These are phyloP conservation scores for Albophoma yamanashiensis DNA, from an alignment of 2,329 filamentous ascomycete species.

Conservation along the genomic window DNA sequence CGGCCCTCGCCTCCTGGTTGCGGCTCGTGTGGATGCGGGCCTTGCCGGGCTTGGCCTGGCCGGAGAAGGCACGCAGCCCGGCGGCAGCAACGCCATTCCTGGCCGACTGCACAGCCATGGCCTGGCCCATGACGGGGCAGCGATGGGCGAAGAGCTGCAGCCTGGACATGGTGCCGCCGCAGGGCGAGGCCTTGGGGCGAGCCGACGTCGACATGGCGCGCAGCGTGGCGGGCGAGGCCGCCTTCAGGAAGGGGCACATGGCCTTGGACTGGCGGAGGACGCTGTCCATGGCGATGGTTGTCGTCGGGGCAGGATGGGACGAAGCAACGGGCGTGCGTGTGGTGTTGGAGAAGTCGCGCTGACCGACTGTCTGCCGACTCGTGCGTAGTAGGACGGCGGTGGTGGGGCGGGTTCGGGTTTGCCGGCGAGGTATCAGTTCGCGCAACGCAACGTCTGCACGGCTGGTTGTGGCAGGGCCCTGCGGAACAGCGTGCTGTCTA, in stretches of 20 bases:
- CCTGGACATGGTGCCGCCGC: conserved; percentile 93
- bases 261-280: conserved; percentile 90
- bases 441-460: not conserved
- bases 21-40: conserved; percentile 75
- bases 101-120: conserved; percentile 74
- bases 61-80: conserved; percentile 39
- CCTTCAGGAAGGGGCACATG: conserved; percentile 96
- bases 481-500: not conserved
- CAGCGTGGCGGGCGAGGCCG: conserved; percentile 82
- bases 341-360: not conserved
- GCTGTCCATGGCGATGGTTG: conserved; percentile 68
- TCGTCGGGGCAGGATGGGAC: not conserved
- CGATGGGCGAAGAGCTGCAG: conserved; percentile 87
- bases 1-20: conserved; percentile 64
- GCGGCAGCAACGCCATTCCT: conserved; percentile 38
- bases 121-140: conserved; percentile 98
- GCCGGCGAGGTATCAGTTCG: not conserved
- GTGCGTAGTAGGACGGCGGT: too few relatives aligned
- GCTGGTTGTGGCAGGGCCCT: not conserved
- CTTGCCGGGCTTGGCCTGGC: conserved; percentile 44
- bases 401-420: not conserved
- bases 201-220: conserved; percentile 75
- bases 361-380: not conserved
- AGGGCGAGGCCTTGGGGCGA: conserved; percentile 56
- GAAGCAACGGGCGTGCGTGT: not conserved